Conservation (phyloP, 768 basidiomycete genomes). For the Agrocybe chaxingu region DNA sequence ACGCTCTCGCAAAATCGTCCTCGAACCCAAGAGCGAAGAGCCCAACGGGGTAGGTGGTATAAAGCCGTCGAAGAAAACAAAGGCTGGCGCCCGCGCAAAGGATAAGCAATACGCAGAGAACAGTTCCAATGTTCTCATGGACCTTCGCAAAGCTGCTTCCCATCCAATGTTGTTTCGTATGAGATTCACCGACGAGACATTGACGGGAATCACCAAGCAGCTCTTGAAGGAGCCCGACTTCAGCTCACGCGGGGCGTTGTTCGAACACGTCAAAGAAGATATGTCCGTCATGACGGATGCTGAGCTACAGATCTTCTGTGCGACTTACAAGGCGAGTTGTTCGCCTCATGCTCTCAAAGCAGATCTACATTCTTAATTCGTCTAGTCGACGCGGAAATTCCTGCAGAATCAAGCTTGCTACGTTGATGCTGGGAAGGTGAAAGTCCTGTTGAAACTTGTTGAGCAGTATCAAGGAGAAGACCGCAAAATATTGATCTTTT, state of each 20-base stretch:
- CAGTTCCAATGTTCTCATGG: conserved; percentile 94
- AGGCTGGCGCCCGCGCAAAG: conserved; percentile 42
- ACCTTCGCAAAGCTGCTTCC: conserved; percentile 91
- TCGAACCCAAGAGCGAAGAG: conserved; percentile 39
- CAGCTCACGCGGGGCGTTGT: conserved; percentile 75
- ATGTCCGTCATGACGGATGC: conserved; percentile 99
- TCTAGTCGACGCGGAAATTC: conserved; percentile 69
- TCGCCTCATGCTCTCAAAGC: background rate
- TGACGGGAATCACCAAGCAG: conserved; percentile 75
- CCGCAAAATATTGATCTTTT: conserved; percentile 89
- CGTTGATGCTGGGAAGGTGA: conserved; percentile 86
- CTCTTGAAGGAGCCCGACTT: conserved; percentile 92
- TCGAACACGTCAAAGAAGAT: conserved; percentile 90
- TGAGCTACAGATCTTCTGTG: conserved; percentile 85
- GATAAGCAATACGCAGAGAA: conserved; percentile 75
- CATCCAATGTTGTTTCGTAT: conserved; percentile 96
- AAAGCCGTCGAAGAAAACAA: conserved; percentile 43
- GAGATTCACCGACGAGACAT: conserved; percentile 71
- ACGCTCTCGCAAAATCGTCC: conserved; percentile 78
- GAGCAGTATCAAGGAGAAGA: conserved; percentile 61
- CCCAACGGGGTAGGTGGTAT: conserved; percentile 23
- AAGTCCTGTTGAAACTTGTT: conserved; percentile 68
- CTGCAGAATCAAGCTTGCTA: conserved; percentile 73
- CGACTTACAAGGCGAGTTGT: conserved; percentile 73
- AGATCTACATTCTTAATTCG: background rate